Conservation (phyloP, 192 early-diverging fungal genomes). For the Backusella liffmaniae region DNA sequence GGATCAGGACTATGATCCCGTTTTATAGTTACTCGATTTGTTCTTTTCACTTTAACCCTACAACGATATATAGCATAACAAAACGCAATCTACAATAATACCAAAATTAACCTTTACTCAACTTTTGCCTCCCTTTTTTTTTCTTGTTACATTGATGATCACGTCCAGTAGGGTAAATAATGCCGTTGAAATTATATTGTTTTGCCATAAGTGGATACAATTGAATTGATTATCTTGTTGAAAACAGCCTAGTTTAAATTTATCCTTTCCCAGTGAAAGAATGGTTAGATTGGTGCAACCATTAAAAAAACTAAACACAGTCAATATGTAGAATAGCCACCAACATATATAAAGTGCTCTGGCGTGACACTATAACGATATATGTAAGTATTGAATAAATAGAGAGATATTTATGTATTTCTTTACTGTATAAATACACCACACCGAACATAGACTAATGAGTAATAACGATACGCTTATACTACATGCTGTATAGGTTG, state of each 20-base stretch:
- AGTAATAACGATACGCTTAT: background rate
- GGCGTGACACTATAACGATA: background rate
- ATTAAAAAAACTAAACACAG: slow-evolving; percentile 5
- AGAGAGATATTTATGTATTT: background rate
- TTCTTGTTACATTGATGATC: background rate
- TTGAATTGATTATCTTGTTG: background rate
- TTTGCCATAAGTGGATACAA: background rate
- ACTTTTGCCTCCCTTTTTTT: background rate
- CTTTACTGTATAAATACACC: slow-evolving; percentile 6
- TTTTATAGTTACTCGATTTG: slow-evolving; percentile 5
- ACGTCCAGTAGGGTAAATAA: background rate
- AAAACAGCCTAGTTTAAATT: slow-evolving; percentile 9
- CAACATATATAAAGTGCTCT: background rate
- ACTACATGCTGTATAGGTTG: slow-evolving; percentile 6
- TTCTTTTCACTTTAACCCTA: background rate
- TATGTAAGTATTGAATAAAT: background rate
- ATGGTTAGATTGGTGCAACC: slow-evolving; percentile 1
- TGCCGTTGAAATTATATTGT: background rate
- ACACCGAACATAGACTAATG: background rate
- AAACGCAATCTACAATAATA: slow-evolving; percentile 5
- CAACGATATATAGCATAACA: background rate
- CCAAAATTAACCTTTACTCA: background rate
- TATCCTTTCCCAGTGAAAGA: slow-evolving; percentile 2
- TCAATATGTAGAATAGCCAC: slow-evolving; percentile 10
- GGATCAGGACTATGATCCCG: background rate